Conservation (phyloP, 495 filamentous ascomycete species). For the Clavariopsis aquatica region DNA sequence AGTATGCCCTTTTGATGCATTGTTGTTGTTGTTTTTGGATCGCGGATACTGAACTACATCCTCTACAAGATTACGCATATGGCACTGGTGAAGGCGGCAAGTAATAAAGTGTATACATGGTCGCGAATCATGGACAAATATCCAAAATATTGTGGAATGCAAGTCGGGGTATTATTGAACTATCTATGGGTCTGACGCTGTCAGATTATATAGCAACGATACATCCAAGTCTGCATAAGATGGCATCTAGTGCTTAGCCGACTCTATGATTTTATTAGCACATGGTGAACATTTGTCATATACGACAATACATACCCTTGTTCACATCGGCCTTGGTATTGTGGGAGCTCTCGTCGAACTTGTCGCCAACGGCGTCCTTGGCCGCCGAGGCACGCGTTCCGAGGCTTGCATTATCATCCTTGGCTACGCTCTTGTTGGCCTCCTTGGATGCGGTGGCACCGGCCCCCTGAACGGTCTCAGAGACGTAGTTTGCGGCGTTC, state of each 20-base stretch:
- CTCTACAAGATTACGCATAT: no score
- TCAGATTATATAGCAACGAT: neutral
- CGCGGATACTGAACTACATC: no score
- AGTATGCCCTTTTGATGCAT: no score
- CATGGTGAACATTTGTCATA: neutral
- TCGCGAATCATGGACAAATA: no score
- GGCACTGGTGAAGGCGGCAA: no score
- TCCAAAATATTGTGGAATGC: no score
- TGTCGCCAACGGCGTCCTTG: neutral
- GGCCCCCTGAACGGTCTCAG: slow-evolving; percentile 58
- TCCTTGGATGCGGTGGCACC: slow-evolving; percentile 58
- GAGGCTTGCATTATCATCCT: slow-evolving; percentile 6
- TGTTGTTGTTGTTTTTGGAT: no score
- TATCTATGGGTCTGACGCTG: neutral
- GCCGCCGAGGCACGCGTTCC: neutral
- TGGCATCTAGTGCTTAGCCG: neutral
- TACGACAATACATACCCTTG: neutral
- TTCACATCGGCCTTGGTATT: neutral
- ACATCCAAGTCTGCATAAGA: neutral
- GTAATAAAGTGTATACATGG: no score
- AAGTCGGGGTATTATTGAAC: neutral
- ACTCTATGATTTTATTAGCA: neutral
- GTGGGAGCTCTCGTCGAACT: neutral
- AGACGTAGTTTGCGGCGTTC: slow-evolving; percentile 61
- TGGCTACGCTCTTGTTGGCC: slow-evolving; percentile 57